Conservation (phyloP, 495 filamentous ascomycete species). For the Stereocaulon alpinum region DNA sequence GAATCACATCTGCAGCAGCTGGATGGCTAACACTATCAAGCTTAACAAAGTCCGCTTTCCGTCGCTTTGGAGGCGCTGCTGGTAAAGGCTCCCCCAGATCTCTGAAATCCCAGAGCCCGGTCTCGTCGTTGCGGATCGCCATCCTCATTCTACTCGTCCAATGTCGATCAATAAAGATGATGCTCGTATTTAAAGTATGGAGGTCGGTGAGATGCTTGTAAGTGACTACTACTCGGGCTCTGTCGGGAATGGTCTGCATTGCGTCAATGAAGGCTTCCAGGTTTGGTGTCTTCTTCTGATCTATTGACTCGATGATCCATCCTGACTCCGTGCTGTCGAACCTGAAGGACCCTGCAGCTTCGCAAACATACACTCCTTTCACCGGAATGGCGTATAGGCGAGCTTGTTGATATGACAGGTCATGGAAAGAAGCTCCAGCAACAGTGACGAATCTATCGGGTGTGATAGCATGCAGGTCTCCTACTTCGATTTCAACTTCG, state of each 20-base stretch:
- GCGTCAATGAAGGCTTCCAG: slow-evolving; percentile 85
- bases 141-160: slow-evolving; percentile 91
- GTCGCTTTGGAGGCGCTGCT: slow-evolving; percentile 54
- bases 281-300: slow-evolving; percentile 79
- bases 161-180: slow-evolving; percentile 87
- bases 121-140: slow-evolving; percentile 80
- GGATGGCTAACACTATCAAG: slow-evolving; percentile 83
- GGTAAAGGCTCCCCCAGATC: slow-evolving; percentile 74
- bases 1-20: slow-evolving; percentile 80
- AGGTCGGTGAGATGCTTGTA: slow-evolving; percentile 94
- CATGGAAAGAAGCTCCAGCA: slow-evolving; percentile 85
- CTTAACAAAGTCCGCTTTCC: slow-evolving; percentile 79
- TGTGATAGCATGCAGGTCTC: slow-evolving; percentile 87
- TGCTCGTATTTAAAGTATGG: slow-evolving; percentile 86
- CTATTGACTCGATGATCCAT: slow-evolving; percentile 87
- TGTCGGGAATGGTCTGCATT: slow-evolving; percentile 81
- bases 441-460: slow-evolving; percentile 93
- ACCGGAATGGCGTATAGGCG: slow-evolving; percentile 85
- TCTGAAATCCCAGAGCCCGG: slow-evolving; percentile 89
- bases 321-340: slow-evolving; percentile 84
- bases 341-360: slow-evolving; percentile 88
- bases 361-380: slow-evolving; percentile 88
- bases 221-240: slow-evolving; percentile 79
- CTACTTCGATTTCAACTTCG: slow-evolving; percentile 75
- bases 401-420: slow-evolving; percentile 92